Evolutionary conservation across 345 rosid genomes (phyloP), one percentile per base, ranked within the genome.

Genomic region (Pugionium dolabratum): DNA sequence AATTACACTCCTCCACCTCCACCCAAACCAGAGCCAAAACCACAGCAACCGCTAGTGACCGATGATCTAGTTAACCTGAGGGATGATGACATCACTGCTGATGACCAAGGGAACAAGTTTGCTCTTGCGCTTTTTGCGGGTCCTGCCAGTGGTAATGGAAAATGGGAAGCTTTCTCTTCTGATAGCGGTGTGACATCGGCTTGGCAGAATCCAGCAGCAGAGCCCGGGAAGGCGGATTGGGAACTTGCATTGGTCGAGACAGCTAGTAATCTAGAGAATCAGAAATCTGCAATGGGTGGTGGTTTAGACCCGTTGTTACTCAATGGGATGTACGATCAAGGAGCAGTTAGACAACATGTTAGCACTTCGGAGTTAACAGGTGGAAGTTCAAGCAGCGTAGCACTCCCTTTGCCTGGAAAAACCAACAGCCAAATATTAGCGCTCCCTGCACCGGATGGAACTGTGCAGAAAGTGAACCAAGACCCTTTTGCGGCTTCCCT

Each of bases 291-390:
- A 6, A 70, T 88, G 82, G 98, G 93, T 1, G 99, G 99, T 33
- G 97, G 99, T 31, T 70, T 94, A 42, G 93, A 94, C 68, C 86
- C 91, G 4, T 50, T 89, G 78, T 64, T 94, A 76, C 82, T 94
- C 52, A 92, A 81, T 40, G 95, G 96, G 26, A 90, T 90, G 92
- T 94, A 94, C 60, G 96, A 94, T 69, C 96, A 85, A 64, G 99
- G 96, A 74, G 77, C 64, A 10, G 90, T 85, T 63, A 80, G 83
- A 72, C 91, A 89, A 52, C 89, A 83, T 7, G 78, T 80, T 30
- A 75, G 80, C 66, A 78, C 81, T 49, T 26, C 85, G 0, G 86
- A 81, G 63, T 61, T 80, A 72, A 79, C 78, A 0, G 92, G 87
- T 48, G 94, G 86, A 11, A 90, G 96, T 46, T 86, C 92, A 45